A percentile compares a stretch with the other conserved stretches of the same genome.
phyloP scores from a whole-genome alignment of 225 moss, liverwort and hornwort genomes.

The Polytrichum commune region DNA sequence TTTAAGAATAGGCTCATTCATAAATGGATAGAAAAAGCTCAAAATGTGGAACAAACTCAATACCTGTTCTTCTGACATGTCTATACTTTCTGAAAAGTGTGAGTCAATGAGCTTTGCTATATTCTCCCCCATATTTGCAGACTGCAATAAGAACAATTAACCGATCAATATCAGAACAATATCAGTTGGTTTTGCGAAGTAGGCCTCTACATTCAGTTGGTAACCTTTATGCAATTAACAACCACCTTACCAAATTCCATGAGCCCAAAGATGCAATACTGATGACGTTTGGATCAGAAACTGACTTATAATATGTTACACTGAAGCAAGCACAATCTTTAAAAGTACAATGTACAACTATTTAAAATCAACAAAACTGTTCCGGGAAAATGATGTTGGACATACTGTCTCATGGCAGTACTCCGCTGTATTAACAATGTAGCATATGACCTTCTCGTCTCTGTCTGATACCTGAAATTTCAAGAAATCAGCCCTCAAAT shows the following conservation, averaged over 20 bases:
- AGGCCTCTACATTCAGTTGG: too few species aligned
- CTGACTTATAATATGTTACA: too few species aligned
- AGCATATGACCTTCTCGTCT: conserved; percentile 96
- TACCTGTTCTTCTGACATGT: conserved; percentile 99
- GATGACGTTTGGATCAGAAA: too few species aligned
- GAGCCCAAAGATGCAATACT: too few species aligned
- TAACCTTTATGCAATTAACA: too few species aligned
- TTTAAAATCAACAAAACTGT: too few species aligned
- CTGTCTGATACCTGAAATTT: conserved; percentile 82
- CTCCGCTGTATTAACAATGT: conserved; percentile 97
- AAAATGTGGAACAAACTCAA: background rate
- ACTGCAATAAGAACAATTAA: conserved; percentile 35
- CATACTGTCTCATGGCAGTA: conserved; percentile 99
- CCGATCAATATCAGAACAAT: conserved; percentile 6
- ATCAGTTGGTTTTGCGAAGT: too few species aligned
- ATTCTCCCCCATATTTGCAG: conserved; percentile 92
- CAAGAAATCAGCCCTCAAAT: conserved; percentile 4
- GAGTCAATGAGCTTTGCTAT: conserved; percentile 98
- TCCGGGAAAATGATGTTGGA: background rate
- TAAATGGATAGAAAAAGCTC: background rate
- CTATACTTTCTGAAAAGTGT: conserved; percentile 98
- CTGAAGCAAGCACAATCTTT: too few species aligned
- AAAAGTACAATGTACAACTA: too few species aligned
- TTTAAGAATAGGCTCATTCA: too few species aligned
- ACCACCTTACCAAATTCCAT: too few species aligned